Percentiles rank a stretch among this genome's conserved stretches.
phyloP scores from a whole-genome alignment of 2,329 filamentous ascomycete genomes.

The Plectosphaerella sp. region DNA sequence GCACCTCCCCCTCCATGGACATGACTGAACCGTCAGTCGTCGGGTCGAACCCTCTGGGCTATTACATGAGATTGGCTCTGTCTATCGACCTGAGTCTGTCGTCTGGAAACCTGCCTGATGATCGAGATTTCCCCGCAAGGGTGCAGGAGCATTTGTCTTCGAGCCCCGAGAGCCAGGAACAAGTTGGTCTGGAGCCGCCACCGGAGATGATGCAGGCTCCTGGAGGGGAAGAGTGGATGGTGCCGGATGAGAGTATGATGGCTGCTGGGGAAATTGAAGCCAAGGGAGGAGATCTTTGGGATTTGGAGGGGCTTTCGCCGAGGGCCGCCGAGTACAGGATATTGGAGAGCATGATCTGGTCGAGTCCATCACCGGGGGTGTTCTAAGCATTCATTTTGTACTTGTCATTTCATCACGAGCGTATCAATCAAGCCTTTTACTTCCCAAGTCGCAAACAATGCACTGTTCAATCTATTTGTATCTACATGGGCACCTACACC shows the following conservation, averaged over 20 bases:
- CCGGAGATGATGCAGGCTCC: neutral
- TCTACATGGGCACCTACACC: neutral
- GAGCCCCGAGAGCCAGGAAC: neutral
- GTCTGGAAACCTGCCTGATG: neutral
- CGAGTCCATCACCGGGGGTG: neutral
- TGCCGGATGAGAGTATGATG: neutral
- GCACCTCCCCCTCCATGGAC: neutral
- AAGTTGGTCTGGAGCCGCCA: neutral
- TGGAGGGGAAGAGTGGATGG: neutral
- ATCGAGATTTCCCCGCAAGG: neutral
- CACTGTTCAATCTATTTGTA: no score
- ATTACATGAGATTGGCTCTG: neutral
- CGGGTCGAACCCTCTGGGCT: neutral
- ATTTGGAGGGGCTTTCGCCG: neutral
- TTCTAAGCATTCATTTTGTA: no score
- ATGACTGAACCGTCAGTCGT: neutral
- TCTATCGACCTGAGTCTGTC: constrained; percentile 2
- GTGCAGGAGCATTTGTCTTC: neutral
- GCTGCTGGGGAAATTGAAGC: neutral
- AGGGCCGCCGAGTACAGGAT: neutral
- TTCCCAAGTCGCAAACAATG: no score
- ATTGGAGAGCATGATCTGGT: neutral
- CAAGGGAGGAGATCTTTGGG: neutral
- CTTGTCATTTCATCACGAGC: no score
- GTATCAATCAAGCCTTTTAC: no score